Conservation (phyloP, 345 rosid species). For the Euphorbia peplus region DNA sequence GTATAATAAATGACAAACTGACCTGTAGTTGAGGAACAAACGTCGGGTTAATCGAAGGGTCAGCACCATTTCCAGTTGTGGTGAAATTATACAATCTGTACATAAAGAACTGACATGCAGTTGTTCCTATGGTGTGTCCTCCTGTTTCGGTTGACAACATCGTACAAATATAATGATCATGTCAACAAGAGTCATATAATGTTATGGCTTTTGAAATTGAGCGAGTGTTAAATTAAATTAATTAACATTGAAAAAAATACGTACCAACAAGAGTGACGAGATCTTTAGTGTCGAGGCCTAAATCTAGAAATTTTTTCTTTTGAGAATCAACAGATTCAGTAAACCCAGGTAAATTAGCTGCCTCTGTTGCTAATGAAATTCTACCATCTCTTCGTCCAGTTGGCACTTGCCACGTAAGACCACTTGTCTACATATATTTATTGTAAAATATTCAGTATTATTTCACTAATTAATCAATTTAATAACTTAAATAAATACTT, state of each 20-base stretch:
- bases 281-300: background rate
- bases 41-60: background rate
- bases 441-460: too few species aligned
- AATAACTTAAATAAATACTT: too few species aligned
- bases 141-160: background rate
- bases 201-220: too few species aligned
- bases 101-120: background rate
- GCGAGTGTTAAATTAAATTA: too few species aligned
- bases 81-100: background rate
- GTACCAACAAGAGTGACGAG: background rate
- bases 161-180: too few species aligned
- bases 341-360: background rate
- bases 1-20: background rate
- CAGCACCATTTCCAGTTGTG: background rate
- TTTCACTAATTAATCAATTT: too few species aligned
- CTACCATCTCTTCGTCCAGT: background rate
- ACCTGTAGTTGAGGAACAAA: background rate
- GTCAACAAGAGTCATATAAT: too few species aligned
- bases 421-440: background rate
- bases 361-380: background rate
- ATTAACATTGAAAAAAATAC: background rate
- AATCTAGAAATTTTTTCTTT: background rate
- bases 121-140: background rate
- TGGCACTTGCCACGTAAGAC: background rate
- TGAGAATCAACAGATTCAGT: background rate